Evolutionary conservation across 805 yeast species (phyloP), one percentile per base, ranked within the genome.

Genomic region (Kockiozyma suomiensis): DNA sequence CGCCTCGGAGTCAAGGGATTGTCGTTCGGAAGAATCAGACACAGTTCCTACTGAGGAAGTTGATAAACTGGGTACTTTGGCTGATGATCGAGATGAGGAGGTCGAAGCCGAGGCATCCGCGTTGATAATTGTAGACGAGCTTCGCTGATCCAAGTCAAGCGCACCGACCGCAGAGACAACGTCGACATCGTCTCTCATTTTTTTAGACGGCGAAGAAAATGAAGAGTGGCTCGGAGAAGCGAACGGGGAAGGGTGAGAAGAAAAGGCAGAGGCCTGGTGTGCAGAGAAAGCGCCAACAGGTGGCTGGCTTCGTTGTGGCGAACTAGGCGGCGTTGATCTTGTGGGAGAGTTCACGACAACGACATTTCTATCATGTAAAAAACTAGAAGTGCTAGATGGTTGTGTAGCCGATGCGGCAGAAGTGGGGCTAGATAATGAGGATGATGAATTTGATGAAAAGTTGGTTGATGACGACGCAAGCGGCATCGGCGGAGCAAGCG

Each of bases 341-440:
- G 58, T 30, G 1, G 58, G 25, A 21, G 49, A 38, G 50, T 56
- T 56, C 50, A 56, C 48, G n/a, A 56, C 46, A 8, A 50, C 55
- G 33, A 56, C 59, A 49, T 56, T 56, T 37, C 59, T 42, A 25
- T 50, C 50, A 43, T 56, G 59, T 6, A 50, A 35, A 50, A 56
- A 56, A 47, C 35, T 45, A 23, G 50, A 56, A 21, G 50, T 7
- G 40, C 33, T n/a, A 15, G 43, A n/a, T 12, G 53, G 26, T 19
- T 35, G 43, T 3, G 33, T 12, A 35, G 19, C 32, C 19, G 35
- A 3, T 12, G 43, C 33, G 21, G 53, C 21, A 42, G 56, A 10
- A 35, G 43, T 4, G n/a, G 43, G 10, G 23, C 40, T 17, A 15
- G 43, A 52, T 13, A 23, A 7, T 2, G 50, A 21, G 23, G 49